Percentiles rank a stretch among this genome's conserved stretches.
phyloP scores from a whole-genome alignment of 345 rosid genomes.

The Balakata baccata region DNA sequence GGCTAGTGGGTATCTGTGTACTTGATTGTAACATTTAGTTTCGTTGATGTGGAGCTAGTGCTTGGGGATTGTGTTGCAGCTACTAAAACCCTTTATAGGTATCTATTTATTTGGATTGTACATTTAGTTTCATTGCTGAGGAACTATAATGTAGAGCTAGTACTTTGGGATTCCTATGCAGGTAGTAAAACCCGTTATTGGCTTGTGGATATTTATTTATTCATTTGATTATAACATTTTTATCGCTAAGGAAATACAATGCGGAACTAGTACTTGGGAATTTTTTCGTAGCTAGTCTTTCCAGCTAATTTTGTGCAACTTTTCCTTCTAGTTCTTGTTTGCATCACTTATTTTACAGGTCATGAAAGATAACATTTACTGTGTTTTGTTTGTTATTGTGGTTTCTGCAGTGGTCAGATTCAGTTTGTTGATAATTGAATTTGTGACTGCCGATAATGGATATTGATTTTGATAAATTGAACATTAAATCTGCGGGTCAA shows the following conservation, averaged over 20 bases:
- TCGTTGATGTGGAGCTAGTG: background rate
- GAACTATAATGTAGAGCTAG: background rate
- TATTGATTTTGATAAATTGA: constrained; percentile 37
- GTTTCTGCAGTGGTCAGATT: background rate
- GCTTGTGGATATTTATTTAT: background rate
- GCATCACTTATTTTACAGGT: background rate
- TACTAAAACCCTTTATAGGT: background rate
- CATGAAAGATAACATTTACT: background rate
- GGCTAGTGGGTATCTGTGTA: background rate
- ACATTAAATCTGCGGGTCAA: constrained; percentile 35
- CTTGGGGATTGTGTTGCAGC: too few species aligned
- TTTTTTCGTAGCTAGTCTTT: too few species aligned
- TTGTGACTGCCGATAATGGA: constrained; percentile 36
- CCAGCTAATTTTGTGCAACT: background rate
- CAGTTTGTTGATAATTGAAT: constrained; percentile 13
- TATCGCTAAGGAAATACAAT: background rate
- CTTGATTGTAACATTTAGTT: background rate
- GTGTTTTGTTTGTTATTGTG: background rate
- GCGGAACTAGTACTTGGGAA: background rate
- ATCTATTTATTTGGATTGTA: background rate
- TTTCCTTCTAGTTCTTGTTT: background rate
- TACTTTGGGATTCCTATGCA: too few species aligned
- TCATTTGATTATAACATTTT: background rate
- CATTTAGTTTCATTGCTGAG: background rate
- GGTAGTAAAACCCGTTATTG: background rate